Evolutionary conservation across 352 stramenopile genomes (phyloP), one percentile per base, ranked within the genome.

Genomic region (Pythium guiyangense): DNA sequence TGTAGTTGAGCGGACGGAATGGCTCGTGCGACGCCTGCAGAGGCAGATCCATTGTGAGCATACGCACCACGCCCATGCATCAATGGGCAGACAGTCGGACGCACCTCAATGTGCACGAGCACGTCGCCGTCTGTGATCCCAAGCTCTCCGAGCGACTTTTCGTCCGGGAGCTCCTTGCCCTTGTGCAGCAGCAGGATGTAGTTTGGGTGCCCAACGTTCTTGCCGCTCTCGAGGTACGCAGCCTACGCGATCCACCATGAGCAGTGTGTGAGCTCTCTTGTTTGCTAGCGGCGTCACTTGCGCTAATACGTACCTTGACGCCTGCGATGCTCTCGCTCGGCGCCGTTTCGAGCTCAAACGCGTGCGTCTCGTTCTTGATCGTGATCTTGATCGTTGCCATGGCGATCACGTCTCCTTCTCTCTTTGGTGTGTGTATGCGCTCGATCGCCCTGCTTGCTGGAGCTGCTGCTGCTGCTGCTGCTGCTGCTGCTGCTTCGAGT

Each of bases 1-100:
- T 88, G 71, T 94, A 94, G 69, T 94, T 93, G 40, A 94, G 74
- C 20, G 83, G 81, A 42, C 86, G 83, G 62, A 94, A 94, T n/a
- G 85, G 85, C 66, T 94, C 82, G 35, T 94, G 85, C 17, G 81
- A 66, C 29, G 83, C 65, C 74, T 77, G 43, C 25, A 50, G 5
- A 18, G 17, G 46, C 11, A 49, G 5, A 27, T 43, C 37, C 10
- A 11, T 43, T 43, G 20, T 43, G 27, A 22, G 26, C 29, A 34
- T 34, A 10, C 9, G 29, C 29, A 34, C 9, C 29, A 5, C n/a
- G 8, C 17, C 39, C 26, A 37, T 15, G 3, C 25, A 37, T 4
- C 15, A 37, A 29, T 5, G 2, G 6, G 20, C 22, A 29, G n/a
- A 3, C 58, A 31, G 42, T 3, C 27, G 35, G 27, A 51, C 64